These are phyloP conservation scores for Pezicula carpinea DNA, from an alignment of 2,329 filamentous ascomycete genomes.

Conservation along the genomic window DNA sequence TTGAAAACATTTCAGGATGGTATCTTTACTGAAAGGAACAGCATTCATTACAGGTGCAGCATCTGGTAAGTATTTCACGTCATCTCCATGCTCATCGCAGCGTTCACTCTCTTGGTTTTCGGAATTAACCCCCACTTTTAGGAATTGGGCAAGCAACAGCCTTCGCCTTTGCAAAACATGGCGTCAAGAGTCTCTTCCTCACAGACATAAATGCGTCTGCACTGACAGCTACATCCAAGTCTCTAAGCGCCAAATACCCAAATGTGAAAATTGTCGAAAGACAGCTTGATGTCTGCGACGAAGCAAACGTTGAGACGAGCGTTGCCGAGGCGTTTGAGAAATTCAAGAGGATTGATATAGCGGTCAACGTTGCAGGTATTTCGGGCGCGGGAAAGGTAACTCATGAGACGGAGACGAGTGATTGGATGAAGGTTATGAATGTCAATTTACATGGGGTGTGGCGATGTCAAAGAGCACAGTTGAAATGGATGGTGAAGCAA, in stretches of 20 bases:
- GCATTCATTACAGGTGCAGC: slow-evolving; percentile 45
- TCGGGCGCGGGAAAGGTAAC: slow-evolving; percentile 37
- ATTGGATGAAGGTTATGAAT: slow-evolving; percentile 46
- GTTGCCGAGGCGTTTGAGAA: slow-evolving; percentile 35
- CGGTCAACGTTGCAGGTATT: slow-evolving; percentile 52
- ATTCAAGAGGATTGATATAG: slow-evolving; percentile 51
- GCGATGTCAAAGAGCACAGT: slow-evolving; percentile 50
- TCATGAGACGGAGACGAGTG: slow-evolving; percentile 39
- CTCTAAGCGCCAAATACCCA: slow-evolving; percentile 34
- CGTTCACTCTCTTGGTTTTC: no score
- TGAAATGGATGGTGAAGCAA: slow-evolving; percentile 46
- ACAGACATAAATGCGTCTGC: slow-evolving; percentile 37
- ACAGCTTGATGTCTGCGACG: slow-evolving; percentile 41
- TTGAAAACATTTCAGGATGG: slow-evolving; percentile 28
- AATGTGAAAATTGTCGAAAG: slow-evolving; percentile 36
- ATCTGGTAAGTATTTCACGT: slow-evolving; percentile 30
- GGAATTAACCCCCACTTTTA: slow-evolving; percentile 15
- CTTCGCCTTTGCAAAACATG: slow-evolving; percentile 42
- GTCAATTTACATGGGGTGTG: slow-evolving; percentile 53
- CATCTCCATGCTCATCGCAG: no score
- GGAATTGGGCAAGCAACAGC: slow-evolving; percentile 46
- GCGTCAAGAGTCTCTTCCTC: slow-evolving; percentile 41
- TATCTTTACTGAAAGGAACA: slow-evolving; percentile 37
- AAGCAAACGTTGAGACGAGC: slow-evolving; percentile 37
- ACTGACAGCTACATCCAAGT: slow-evolving; percentile 28